These are phyloP conservation scores for Chloromonas sp. DNA, from an alignment of 163 green algal genomes.

Conservation along the genomic window DNA sequence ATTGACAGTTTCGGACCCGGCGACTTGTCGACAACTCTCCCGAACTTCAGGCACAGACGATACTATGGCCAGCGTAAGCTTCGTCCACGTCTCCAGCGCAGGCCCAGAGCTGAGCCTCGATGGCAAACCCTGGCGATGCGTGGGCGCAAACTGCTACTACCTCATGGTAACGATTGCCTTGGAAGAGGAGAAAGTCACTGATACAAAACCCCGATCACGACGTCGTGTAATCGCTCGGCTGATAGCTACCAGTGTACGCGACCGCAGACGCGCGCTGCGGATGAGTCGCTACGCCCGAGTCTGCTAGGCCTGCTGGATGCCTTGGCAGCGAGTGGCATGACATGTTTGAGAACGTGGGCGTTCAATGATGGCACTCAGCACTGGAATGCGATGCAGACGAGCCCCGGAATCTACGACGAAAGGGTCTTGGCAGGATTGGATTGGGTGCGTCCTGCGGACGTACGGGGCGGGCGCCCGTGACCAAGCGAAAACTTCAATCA, in stretches of 20 bases:
- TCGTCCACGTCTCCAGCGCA: too few relatives aligned
- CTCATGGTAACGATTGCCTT: constrained; percentile 38
- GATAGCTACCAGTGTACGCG: too few relatives aligned
- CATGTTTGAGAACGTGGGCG: constrained; percentile 26
- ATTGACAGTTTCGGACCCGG: too few relatives aligned
- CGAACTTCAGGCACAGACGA: too few relatives aligned
- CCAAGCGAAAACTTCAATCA: too few relatives aligned
- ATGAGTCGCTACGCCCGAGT: too few relatives aligned
- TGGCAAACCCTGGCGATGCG: constrained; percentile 46
- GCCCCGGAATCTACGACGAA: constrained; percentile 12
- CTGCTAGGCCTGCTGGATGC: constrained; percentile 38
- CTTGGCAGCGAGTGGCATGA: constrained; percentile 17
- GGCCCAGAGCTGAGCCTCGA: neutral
- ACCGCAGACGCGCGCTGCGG: too few relatives aligned
- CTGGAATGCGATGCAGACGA: constrained; percentile 32
- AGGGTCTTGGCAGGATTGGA: constrained; percentile 36
- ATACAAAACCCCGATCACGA: too few relatives aligned
- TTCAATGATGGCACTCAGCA: constrained; percentile 35
- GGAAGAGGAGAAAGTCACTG: neutral
- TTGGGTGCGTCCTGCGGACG: constrained; percentile 16
- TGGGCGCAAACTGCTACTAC: constrained; percentile 71
- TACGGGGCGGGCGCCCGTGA: too few relatives aligned
- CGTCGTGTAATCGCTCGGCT: too few relatives aligned
- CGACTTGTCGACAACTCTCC: too few relatives aligned
- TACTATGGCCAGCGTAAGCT: too few relatives aligned